Base-by-base conservation (phyloP, 164 flowering plant species). In the Chimonanthus salicifolius region DNA sequence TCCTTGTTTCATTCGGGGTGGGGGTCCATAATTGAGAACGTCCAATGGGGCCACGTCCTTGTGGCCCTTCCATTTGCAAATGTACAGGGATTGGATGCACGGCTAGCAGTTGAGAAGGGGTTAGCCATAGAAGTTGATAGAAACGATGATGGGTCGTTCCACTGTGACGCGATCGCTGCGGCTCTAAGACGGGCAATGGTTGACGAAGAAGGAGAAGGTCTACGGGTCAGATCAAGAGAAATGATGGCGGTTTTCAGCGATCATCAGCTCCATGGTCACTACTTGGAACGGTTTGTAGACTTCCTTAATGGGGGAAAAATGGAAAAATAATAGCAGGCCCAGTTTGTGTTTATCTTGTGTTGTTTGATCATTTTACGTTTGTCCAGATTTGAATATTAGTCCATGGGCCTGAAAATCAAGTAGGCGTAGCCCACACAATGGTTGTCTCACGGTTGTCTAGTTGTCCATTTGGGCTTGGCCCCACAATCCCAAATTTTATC, bases 1-100 rank as follows among this genome's bases (percentile, higher is more conserved):
- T 88, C 81, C 75, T 69, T 90, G 81, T 86, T 90, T 49, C 91
- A 88, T 71, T 84, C 88, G 48, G 96, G 93, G 0, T 87, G 87
- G 88, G 33, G 85, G 80, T 91, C 90, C n/a, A 82, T 82, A 0
- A 68, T 85, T 0, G 96, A 91, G 77, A 87, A 80, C 0, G 78
- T 89, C 0, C 60, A 75, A 0, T 70, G 73, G 2, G 93, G 93
- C 4, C 75, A 80, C 13, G 83, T 79, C 44, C 49, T 88, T 70
- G 76, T 90, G 5, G 9, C 83, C 62, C 68, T 89, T 47, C 92
- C 90, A 0, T 44, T 87, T 47, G 4, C 81, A 68, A 77, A 78
- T 54, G 90, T 87, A 49, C 92, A 89, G 74, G 87, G 84, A 8
- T 33, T 87, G 67, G 84, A 84, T 65, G 80, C 88, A 0, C 83